Conservation (phyloP, 2,329 filamentous ascomycete genomes). For the Fusarium succisae region DNA sequence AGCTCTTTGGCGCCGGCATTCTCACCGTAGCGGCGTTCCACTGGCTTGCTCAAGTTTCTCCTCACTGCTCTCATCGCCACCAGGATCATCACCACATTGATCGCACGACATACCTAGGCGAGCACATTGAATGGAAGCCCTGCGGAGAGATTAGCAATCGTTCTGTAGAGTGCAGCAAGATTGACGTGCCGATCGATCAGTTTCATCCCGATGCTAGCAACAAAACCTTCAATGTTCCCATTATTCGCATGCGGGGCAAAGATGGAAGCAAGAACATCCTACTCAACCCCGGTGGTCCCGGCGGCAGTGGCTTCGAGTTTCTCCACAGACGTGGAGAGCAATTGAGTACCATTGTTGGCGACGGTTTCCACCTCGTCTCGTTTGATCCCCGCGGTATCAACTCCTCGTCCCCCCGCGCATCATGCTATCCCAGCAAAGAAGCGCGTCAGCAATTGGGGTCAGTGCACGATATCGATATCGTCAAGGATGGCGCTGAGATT, state of each 20-base stretch:
- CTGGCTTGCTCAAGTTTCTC: slow-evolving; percentile 1
- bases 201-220: slow-evolving; percentile 47
- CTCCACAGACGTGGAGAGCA: slow-evolving; percentile 48
- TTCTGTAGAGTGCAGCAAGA: slow-evolving; percentile 53
- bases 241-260: slow-evolving; percentile 55
- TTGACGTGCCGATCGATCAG: slow-evolving; percentile 59
- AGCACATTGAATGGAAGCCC: slow-evolving; percentile 46
- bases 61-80: slow-evolving; percentile 17
- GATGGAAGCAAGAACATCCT: slow-evolving; percentile 56
- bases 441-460: slow-evolving; percentile 43
- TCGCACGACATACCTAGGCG: slow-evolving; percentile 11
- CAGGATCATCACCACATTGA: not conserved
- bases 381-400: slow-evolving; percentile 60
- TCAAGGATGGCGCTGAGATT: slow-evolving; percentile 50
- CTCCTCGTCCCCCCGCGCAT: slow-evolving; percentile 43
- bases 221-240: slow-evolving; percentile 55
- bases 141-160: slow-evolving; percentile 52
- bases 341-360: slow-evolving; percentile 50
- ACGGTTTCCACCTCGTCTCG: slow-evolving; percentile 56
- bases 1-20: slow-evolving; percentile 10
- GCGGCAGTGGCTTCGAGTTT: slow-evolving; percentile 53
- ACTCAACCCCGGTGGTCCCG: slow-evolving; percentile 60
- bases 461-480: slow-evolving; percentile 38
- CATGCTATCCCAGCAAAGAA: slow-evolving; percentile 52
- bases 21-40: slow-evolving; percentile 10